Conservation (phyloP, 805 yeast species). For the Saccharomycopsis fodiens region DNA sequence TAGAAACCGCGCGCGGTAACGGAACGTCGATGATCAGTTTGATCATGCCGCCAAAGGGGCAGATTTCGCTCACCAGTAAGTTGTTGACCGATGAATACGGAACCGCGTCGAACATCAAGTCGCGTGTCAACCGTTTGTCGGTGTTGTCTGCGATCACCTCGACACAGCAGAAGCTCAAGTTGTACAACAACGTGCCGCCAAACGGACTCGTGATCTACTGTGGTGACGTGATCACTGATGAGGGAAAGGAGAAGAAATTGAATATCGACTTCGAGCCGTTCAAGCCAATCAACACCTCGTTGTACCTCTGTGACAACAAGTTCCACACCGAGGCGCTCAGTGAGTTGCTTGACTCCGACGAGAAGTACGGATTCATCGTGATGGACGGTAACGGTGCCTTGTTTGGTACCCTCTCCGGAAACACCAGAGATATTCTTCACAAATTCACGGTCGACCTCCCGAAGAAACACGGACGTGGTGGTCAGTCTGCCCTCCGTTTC, state of each 20-base stretch:
- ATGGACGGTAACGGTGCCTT: slow-evolving; percentile 99
- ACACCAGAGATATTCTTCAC: slow-evolving; percentile 92
- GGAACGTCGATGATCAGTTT: slow-evolving; percentile 99
- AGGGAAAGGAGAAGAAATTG: slow-evolving; percentile 95
- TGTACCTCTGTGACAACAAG: slow-evolving; percentile 93
- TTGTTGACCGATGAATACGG: slow-evolving; percentile 98
- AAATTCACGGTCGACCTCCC: slow-evolving; percentile 97
- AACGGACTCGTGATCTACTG: slow-evolving; percentile 95
- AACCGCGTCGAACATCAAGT: slow-evolving; percentile 96
- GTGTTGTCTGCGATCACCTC: slow-evolving; percentile 96
- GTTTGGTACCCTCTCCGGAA: slow-evolving; percentile 93
- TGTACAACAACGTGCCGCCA: slow-evolving; percentile 82
- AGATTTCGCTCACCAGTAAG: slow-evolving; percentile 78
- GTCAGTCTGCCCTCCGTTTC: slow-evolving; percentile 99
- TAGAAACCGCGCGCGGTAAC: slow-evolving; percentile 92
- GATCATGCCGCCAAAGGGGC: slow-evolving; percentile 93
- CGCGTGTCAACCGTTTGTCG: slow-evolving; percentile 93
- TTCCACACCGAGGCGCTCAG: slow-evolving; percentile 96
- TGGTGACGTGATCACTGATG: slow-evolving; percentile 96
- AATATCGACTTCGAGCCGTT: slow-evolving; percentile 98
- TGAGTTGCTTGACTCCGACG: slow-evolving; percentile 91
- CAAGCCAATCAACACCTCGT: slow-evolving; percentile 96
- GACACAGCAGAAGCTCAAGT: slow-evolving; percentile 91
- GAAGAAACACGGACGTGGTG: slow-evolving; percentile 99
- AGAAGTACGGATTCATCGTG: slow-evolving; percentile 92